These are phyloP conservation scores for Pelargonium cotyledonis DNA, from an alignment of 441 rosid genomes.

Conservation along the genomic window DNA sequence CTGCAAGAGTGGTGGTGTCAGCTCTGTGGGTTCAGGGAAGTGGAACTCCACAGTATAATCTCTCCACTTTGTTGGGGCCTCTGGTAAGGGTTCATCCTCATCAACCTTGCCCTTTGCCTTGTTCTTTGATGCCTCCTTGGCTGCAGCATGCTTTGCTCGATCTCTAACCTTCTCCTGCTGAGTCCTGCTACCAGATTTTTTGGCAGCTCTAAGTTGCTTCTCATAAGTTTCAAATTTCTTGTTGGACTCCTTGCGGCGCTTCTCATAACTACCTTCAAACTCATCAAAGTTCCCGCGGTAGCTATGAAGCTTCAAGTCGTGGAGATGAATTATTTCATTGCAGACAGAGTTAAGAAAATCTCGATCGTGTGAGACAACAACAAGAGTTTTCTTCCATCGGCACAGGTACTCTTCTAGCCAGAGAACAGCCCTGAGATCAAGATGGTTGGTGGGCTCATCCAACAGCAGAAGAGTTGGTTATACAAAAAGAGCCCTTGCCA, in stretches of 20 bases:
- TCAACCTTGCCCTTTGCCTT: slow-evolving; percentile 63
- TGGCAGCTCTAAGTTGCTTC: slow-evolving; percentile 77
- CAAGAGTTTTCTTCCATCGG: slow-evolving; percentile 87
- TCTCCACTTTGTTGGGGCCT: slow-evolving; percentile 80
- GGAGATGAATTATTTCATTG: slow-evolving; percentile 83
- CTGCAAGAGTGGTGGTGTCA: slow-evolving; percentile 85
- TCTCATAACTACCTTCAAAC: slow-evolving; percentile 69
- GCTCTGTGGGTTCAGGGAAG: slow-evolving; percentile 92
- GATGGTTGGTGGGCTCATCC: slow-evolving; percentile 85
- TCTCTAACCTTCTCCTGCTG: slow-evolving; percentile 66
- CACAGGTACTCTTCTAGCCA: slow-evolving; percentile 89
- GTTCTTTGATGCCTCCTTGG: slow-evolving; percentile 56
- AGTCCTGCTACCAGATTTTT: slow-evolving; percentile 63
- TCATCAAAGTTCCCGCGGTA: slow-evolving; percentile 82
- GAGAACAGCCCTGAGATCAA: slow-evolving; percentile 86
- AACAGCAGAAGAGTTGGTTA: slow-evolving; percentile 66
- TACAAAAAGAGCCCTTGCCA: slow-evolving; percentile 89
- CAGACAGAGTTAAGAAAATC: slow-evolving; percentile 92
- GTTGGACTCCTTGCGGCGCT: slow-evolving; percentile 67
- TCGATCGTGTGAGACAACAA: slow-evolving; percentile 90
- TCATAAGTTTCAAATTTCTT: slow-evolving; percentile 53
- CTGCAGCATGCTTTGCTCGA: slow-evolving; percentile 43
- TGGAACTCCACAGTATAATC: slow-evolving; percentile 86
- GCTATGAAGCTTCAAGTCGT: slow-evolving; percentile 65
- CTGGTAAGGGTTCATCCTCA: slow-evolving; percentile 57